These are phyloP conservation scores for Pichia sporocuriosa DNA, from an alignment of 805 yeast species.

Conservation along the genomic window DNA sequence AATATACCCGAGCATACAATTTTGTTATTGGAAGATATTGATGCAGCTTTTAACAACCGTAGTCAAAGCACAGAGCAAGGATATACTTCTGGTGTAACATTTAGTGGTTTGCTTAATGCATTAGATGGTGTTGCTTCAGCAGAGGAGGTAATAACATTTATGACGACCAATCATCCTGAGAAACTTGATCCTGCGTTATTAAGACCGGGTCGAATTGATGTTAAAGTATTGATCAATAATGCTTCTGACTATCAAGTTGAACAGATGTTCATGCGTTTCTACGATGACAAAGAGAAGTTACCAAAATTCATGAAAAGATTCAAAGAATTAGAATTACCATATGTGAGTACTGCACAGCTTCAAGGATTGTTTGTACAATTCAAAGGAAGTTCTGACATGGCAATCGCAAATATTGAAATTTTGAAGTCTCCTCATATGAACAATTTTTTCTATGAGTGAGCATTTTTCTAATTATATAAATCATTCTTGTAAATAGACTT, in stretches of 20 bases:
- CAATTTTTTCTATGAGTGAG: slow-evolving; percentile 27
- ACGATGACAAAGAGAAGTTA: slow-evolving; percentile 55
- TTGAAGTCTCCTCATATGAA: slow-evolving; percentile 33
- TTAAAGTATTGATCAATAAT: slow-evolving; percentile 72
- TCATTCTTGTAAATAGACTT: slow-evolving; percentile 1
- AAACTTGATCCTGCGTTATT: slow-evolving; percentile 85
- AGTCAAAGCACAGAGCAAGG: slow-evolving; percentile 73
- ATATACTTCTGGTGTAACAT: slow-evolving; percentile 82
- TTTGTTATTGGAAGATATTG: slow-evolving; percentile 83
- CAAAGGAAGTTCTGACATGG: slow-evolving; percentile 73
- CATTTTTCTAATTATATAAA: slow-evolving; percentile 4
- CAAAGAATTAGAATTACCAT: slow-evolving; percentile 40
- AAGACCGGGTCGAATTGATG: slow-evolving; percentile 93
- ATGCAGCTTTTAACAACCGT: slow-evolving; percentile 88
- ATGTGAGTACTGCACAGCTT: slow-evolving; percentile 84
- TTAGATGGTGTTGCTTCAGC: slow-evolving; percentile 97
- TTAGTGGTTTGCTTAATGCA: slow-evolving; percentile 89
- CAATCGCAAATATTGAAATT: slow-evolving; percentile 56
- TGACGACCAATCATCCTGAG: slow-evolving; percentile 98
- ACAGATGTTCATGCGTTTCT: slow-evolving; percentile 83
- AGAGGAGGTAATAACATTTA: slow-evolving; percentile 91
- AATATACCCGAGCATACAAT: slow-evolving; percentile 89
- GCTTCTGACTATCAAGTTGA: slow-evolving; percentile 79
- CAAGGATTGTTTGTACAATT: slow-evolving; percentile 94
- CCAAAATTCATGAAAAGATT: slow-evolving; percentile 44